Base-by-base conservation (phyloP, 1,139 yeast genomes). In the Kurtzmaniella natalensis region DNA sequence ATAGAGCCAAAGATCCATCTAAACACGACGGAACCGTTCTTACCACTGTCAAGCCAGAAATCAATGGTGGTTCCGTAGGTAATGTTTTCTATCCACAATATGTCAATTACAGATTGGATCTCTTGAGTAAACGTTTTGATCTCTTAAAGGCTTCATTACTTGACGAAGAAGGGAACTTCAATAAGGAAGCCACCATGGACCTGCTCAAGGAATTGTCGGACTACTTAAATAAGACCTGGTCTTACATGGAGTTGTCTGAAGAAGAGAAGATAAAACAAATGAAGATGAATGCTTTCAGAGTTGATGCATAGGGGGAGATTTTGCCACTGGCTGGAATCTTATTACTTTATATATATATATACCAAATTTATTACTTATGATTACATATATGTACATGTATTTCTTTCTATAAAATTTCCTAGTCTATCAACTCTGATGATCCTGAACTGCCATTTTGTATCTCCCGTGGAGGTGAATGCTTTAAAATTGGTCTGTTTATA, bases 221-320 rank as follows among this genome's bases (percentile, higher is more conserved):
- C 2, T 74, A 72, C 43, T 49, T 65, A 30, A 47, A 42, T 13
- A 49, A 51, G 16, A 71, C 78, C 3, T 69, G 71, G 57, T 59
- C 56, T 33, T 76, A 72, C 39, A 72, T 73, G 75, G 64, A 61
- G 37, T 63, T 64, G 21, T 48, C 56, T 29, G 61, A 51, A 13
- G 66, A 61, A 40, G 64, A 35, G 14, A 19, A 28, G 28, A 30
- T 18, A 19, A 17, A 30, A 11, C 19, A 28, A 8, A 7, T 14
- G 10, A 17, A 6, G 13, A 26, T 26, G 14, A 17, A 17, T 13
- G 11, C 21, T 4, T 23, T 23, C 26, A 23, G 14, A n/a, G n/a
- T n/a, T n/a, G n/a, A n/a, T n/a, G n/a, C n/a, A n/a, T n/a, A n/a
- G n/a, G n/a, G n/a, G n/a, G n/a, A n/a, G n/a, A n/a, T n/a, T n/a